These are phyloP conservation scores for Aureobasidium sp. DNA, from an alignment of 2,329 filamentous ascomycete genomes.

Conservation along the genomic window DNA sequence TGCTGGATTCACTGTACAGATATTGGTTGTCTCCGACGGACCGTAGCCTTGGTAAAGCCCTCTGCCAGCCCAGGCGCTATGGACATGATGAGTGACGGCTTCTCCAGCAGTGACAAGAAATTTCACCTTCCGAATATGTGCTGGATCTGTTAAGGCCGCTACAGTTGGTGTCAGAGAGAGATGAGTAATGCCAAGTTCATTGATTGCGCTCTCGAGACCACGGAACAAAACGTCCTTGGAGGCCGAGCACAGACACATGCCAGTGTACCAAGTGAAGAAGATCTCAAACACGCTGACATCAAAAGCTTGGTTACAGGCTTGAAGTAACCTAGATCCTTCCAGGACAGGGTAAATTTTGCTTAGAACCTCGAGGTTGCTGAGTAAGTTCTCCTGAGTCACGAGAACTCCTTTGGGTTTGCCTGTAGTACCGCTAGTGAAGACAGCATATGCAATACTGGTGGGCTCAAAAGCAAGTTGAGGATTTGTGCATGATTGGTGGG, in stretches of 20 bases:
- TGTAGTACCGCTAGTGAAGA: slow-evolving; percentile 79
- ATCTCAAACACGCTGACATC: slow-evolving; percentile 87
- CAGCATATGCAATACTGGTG: slow-evolving; percentile 60
- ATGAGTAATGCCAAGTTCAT: slow-evolving; percentile 60
- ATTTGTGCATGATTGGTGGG: slow-evolving; percentile 30
- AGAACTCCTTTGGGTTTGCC: slow-evolving; percentile 72
- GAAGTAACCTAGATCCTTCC: slow-evolving; percentile 55
- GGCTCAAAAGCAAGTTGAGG: slow-evolving; percentile 33
- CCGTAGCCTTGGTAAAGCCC: slow-evolving; percentile 76
- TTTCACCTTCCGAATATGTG: slow-evolving; percentile 59
- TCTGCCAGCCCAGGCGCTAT: slow-evolving; percentile 56
- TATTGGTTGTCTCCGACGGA: slow-evolving; percentile 79
- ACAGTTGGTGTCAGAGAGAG: slow-evolving; percentile 81
- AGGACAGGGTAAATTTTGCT: slow-evolving; percentile 55
- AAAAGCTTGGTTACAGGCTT: slow-evolving; percentile 77
- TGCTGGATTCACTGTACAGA: slow-evolving; percentile 63
- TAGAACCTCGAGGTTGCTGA: slow-evolving; percentile 65
- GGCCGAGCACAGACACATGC: slow-evolving; percentile 70
- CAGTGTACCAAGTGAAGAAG: slow-evolving; percentile 72
- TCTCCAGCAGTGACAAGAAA: slow-evolving; percentile 79
- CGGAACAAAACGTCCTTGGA: slow-evolving; percentile 65
- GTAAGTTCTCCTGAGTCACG: slow-evolving; percentile 66
- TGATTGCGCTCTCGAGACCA: slow-evolving; percentile 62
- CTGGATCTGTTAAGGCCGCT: slow-evolving; percentile 62
- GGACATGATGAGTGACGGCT: slow-evolving; percentile 64